Conservation (phyloP, 345 rosid genomes). For the Brassica cretica region DNA sequence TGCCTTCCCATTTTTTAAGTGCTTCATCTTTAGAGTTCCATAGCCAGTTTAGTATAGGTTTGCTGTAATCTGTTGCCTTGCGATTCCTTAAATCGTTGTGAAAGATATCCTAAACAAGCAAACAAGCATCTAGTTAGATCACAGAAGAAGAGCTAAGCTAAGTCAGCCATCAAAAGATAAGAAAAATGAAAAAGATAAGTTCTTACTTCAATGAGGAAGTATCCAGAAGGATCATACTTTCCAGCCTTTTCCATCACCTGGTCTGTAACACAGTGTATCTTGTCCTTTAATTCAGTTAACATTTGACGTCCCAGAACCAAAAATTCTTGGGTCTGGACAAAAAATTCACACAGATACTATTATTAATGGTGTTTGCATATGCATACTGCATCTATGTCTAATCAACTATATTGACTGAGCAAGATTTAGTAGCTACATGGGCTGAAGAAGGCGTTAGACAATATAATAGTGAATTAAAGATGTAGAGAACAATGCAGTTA, state of each 20-base stretch:
- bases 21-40: constrained; percentile 71
- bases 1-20: constrained; percentile 65
- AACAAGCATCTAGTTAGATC: constrained; percentile 11
- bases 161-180: not conserved
- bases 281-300: constrained; percentile 75
- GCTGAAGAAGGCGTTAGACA: not conserved
- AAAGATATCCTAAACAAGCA: constrained; percentile 57
- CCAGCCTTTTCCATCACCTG: constrained; percentile 76
- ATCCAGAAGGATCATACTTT: constrained; percentile 75
- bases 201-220: constrained; percentile 82
- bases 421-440: not conserved
- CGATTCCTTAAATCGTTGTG: constrained; percentile 77
- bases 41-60: constrained; percentile 78
- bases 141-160: not conserved
- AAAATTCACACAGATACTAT: not conserved
- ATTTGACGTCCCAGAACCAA: constrained; percentile 71
- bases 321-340: constrained; percentile 75
- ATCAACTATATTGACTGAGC: not conserved
- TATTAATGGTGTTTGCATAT: constrained; percentile 1
- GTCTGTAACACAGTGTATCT: constrained; percentile 73
- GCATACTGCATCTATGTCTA: not conserved
- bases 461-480: not conserved
- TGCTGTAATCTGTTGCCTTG: constrained; percentile 61
- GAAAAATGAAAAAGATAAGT: not conserved
- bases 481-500: constrained; percentile 28